Conservation (phyloP, 2,329 filamentous ascomycete genomes). For the Elsinoe fawcettii region DNA sequence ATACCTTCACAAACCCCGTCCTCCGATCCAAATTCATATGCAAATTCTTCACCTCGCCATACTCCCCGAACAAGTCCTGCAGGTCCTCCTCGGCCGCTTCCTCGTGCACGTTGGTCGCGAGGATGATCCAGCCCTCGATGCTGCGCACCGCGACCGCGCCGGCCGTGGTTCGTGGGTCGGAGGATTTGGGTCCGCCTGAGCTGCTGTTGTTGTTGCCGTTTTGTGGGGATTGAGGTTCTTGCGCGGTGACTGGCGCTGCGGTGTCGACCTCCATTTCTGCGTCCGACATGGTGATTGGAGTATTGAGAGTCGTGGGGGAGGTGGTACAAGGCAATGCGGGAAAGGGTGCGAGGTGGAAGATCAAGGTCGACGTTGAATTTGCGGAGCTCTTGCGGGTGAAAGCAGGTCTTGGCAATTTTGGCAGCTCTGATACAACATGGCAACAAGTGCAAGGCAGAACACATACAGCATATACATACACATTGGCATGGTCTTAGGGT, state of each 20-base stretch:
- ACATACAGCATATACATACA: background rate
- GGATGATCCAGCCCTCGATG: slow-evolving; percentile 84
- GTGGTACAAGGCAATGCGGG: background rate
- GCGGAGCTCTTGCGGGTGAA: background rate
- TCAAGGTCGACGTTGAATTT: background rate
- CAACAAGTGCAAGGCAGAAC: background rate
- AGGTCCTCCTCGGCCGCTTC: slow-evolving; percentile 78
- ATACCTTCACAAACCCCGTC: slow-evolving; percentile 79
- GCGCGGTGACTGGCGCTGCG: slow-evolving; percentile 29
- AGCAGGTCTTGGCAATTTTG: background rate
- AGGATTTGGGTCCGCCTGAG: slow-evolving; percentile 25
- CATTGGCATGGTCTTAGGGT: background rate
- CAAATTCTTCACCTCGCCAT: slow-evolving; percentile 78
- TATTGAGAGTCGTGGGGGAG: background rate
- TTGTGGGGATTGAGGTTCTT: background rate
- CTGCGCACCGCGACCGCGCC: slow-evolving; percentile 76
- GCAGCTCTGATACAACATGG: background rate
- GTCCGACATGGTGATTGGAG: slow-evolving; percentile 28
- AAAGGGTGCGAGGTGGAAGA: background rate
- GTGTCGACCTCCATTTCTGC: slow-evolving; percentile 53
- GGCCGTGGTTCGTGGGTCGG: slow-evolving; percentile 62
- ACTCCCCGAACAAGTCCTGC: slow-evolving; percentile 75
- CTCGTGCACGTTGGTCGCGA: slow-evolving; percentile 80
- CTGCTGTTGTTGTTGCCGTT: slow-evolving; percentile 16
- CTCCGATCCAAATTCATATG: slow-evolving; percentile 75